These are phyloP conservation scores for Sclerotinia minor DNA, from an alignment of 2,329 filamentous ascomycete species.

Conservation along the genomic window DNA sequence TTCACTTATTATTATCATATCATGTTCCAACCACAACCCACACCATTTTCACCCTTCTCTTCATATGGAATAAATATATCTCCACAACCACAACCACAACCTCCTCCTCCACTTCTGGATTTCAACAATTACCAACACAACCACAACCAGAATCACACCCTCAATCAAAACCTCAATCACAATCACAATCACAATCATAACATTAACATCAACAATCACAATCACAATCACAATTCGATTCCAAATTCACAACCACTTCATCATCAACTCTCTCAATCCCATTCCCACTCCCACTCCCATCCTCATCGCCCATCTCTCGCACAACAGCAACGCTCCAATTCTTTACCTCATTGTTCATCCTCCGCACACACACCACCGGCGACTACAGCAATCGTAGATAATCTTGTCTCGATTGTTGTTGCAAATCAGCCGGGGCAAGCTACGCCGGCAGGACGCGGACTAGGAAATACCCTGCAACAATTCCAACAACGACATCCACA, in stretches of 20 bases:
- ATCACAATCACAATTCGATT: not conserved
- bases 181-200: not conserved
- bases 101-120: constrained; percentile 20
- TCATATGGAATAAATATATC: constrained; percentile 31
- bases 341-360: constrained; percentile 9
- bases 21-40: constrained; percentile 42
- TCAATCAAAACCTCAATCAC: not conserved
- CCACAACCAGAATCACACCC: not conserved
- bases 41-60: constrained; percentile 36
- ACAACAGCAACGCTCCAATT: constrained; percentile 13
- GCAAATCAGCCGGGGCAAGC: constrained; percentile 10
- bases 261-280: not conserved
- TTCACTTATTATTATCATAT: not conserved
- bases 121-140: constrained; percentile 15
- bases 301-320: not conserved
- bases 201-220: not conserved
- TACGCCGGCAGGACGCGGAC: constrained; percentile 11
- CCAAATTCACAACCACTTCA: not conserved
- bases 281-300: not conserved
- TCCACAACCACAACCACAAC: constrained; percentile 24
- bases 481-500: constrained; percentile 21
- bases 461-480: constrained; percentile 25
- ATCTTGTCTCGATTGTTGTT: constrained; percentile 13
- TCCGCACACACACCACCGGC: constrained; percentile 9
- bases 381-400: constrained; percentile 5